A percentile compares a stretch with the other conserved stretches of the same genome.
These are phyloP conservation scores for Neurospora discreta DNA, from an alignment of 495 filamentous ascomycete genomes.

Conservation along the genomic window DNA sequence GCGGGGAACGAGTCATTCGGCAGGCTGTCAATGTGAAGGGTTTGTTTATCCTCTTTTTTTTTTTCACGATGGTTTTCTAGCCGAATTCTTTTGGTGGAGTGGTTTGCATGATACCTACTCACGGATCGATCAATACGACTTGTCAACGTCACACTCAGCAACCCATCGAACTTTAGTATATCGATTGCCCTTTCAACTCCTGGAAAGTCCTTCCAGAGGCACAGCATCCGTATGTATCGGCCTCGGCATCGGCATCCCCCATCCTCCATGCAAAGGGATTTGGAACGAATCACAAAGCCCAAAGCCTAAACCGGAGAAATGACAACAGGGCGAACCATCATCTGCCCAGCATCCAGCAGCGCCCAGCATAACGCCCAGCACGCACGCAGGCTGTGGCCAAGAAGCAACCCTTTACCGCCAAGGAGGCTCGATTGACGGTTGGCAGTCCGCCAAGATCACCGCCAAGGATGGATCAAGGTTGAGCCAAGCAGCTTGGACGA, in stretches of 20 bases:
- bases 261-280: neutral
- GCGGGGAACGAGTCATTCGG: too few species aligned
- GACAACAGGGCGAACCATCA: neutral
- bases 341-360: neutral
- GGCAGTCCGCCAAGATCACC: neutral
- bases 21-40: too few species aligned
- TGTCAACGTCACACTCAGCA: neutral
- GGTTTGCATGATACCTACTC: too few species aligned
- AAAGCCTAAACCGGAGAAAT: neutral
- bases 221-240: neutral
- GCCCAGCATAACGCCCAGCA: neutral
- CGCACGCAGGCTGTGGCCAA: neutral
- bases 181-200: too few species aligned
- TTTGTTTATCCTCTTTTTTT: too few species aligned
- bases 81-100: neutral
- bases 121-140: neutral
- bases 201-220: too few species aligned
- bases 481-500: neutral
- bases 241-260: neutral
- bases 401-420: neutral
- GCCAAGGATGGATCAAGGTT: neutral
- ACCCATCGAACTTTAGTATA: neutral
- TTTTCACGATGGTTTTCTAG: neutral
- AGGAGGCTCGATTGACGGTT: neutral
- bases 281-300: neutral